Evolutionary conservation across 2,329 filamentous ascomycete species (phyloP), one percentile per base, ranked within the genome.

Genomic region (Botrytis hyacinthi): DNA sequence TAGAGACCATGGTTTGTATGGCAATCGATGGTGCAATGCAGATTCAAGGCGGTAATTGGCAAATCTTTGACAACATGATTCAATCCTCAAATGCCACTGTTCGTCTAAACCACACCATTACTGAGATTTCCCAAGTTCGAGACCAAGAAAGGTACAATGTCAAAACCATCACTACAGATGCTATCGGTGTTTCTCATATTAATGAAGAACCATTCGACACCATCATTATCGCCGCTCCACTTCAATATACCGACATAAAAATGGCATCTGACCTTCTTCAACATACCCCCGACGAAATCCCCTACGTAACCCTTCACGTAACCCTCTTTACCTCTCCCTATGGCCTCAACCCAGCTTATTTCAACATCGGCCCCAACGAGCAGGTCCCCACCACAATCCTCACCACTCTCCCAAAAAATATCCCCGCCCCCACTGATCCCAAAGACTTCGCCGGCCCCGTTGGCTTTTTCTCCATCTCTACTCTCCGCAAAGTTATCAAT

Each of bases 1-100:
- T 99, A 1, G 94, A 97, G 79, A 90, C 95, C 1, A 94, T 98
- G 92, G 89, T 89, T 3, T 95, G 94, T 61, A 93, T 98, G 90
- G 93, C 95, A 3, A 92, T 94, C 0, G 91, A 95, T 70, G 94
- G 94, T 10, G 93, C 95, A 0, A 89, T 94, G 81, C 86, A 92
- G 29, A 88, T 98, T 1, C 83, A 88, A 22, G 94, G 94, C 10
- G 96, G 96, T 2, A 99, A 98, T 82, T 98, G 95, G 94, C 90
- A 89, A 78, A 97, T 99, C 72, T 99, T 99, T 80, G 87, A 91
- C n/a, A 84, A 86, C 62, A 97, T 98, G 92, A 84, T 95, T 1
- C 85, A 88, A 54, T 83, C 85, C 0, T 91, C 93, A 1, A 83
- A 86, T 4, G 90, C 92, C 0, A 82, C 84, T 0, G 76, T 95